Base-by-base conservation (phyloP, 805 yeast species). In the Candida nonsorbophila region DNA sequence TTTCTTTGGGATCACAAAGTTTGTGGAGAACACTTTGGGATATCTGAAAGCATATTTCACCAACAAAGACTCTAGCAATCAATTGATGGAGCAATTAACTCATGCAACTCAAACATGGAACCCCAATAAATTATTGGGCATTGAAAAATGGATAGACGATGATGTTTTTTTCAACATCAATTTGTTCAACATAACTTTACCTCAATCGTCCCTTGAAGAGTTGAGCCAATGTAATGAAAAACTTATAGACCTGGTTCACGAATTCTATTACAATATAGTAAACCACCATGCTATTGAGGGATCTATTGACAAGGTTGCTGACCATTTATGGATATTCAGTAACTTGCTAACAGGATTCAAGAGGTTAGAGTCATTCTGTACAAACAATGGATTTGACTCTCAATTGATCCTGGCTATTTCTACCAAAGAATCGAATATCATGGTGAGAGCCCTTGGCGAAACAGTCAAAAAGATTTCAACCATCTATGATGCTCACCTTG, bases 11-110 rank as follows among this genome's bases (percentile, higher is more conserved):
- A 33, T 61, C 5, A 47, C 60, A 31, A 53, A 48, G 34, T 62
- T 38, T 26, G 34, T 58, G 17, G 68, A 63, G 38, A 53, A 51
- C 19, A 59, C 71, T 1, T 49, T 49, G 32, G 45, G 39, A 3
- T 51, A 52, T 27, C 38, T 51, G 4, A 29, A 36, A 2, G 32
- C 34, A n/a, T 55, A 44, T 29, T 61, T 60, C 13, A 7, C 7
- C 7, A 21, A 16, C 14, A 24, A 20, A 13, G 38, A 33, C 8
- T 9, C 13, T 10, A 32, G 29, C 17, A 37, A 34, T 18, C 14
- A n/a, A 4, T 23, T 38, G 13, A 14, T 32, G 2, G 32, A 28
- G 13, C 20, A 18, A 2, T 15, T 38, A 13, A 7, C 30, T 23
- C 6, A 28, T 2, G 42, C 32, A 7, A 38, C 53, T 3, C 27